Conservation (phyloP, 2,329 filamentous ascomycete species). For the Hypoxylon sp. region DNA sequence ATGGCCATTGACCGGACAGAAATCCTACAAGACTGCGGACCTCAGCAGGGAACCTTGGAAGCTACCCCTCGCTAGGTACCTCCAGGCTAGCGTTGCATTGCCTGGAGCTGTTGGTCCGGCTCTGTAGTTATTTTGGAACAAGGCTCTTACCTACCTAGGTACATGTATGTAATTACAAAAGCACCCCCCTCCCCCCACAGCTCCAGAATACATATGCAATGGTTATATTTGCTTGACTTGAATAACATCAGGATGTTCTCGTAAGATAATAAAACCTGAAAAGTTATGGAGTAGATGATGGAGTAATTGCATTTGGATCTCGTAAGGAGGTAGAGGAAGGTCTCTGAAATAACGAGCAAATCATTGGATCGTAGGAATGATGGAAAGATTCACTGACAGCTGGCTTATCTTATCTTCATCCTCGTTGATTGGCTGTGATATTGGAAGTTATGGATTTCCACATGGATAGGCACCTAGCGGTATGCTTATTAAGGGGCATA, state of each 20-base stretch:
- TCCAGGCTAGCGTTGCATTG: slow-evolving; percentile 35
- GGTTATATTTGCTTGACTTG: slow-evolving; percentile 4
- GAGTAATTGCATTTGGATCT: background rate
- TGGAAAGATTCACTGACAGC: slow-evolving; percentile 16
- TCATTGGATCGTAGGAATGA: slow-evolving; percentile 35
- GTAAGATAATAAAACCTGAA: slow-evolving; percentile 12
- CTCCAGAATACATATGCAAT: slow-evolving; percentile 9
- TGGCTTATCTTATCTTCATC: slow-evolving; percentile 30
- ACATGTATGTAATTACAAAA: no score
- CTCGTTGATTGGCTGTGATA: slow-evolving; percentile 17
- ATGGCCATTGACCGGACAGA: slow-evolving; percentile 16
- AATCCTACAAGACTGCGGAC: slow-evolving; percentile 9
- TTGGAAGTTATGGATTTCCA: background rate
- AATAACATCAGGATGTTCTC: slow-evolving; percentile 22
- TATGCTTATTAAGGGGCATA: no score
- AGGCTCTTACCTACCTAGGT: no score
- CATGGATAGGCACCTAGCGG: background rate
- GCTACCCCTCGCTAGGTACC: slow-evolving; percentile 29
- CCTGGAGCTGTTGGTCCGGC: slow-evolving; percentile 40
- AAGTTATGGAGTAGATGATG: slow-evolving; percentile 18
- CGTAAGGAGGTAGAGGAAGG: background rate
- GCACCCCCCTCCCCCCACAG: no score
- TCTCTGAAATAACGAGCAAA: slow-evolving; percentile 30
- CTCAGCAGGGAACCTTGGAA: background rate
- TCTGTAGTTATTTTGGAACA: slow-evolving; percentile 23